Evolutionary conservation across 2,329 filamentous ascomycete genomes (phyloP), one percentile per base, ranked within the genome.

Genomic region (Helotiales sp.): DNA sequence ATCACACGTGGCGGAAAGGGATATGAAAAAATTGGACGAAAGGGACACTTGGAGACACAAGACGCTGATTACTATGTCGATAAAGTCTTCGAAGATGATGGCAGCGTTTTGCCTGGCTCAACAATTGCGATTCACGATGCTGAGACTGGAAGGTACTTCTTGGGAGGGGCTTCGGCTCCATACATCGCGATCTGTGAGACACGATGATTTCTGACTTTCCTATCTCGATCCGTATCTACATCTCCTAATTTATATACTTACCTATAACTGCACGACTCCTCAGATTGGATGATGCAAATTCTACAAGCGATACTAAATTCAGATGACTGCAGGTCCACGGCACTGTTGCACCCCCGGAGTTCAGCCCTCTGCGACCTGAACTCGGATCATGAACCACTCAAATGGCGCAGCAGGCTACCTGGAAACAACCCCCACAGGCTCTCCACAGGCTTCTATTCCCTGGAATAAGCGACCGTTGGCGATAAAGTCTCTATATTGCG

Each of bases 51-150:
- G 17, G 51, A 38, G 59, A 50, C 19, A 3, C 38, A 52, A 48
- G 64, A 67, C 50, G 55, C 47, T 5, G 57, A 65, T 12, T 67
- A 62, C 48, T 38, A 60, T 13, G 61, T 70, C 34, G 60, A 64
- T n/a, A 74, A 71, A 31, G 38, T 72, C 22, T 60, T 74, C 13
- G 73, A 75, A 50, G 73, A 75, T 61, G 66, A 71, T 34, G 70
- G 65, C 1, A 68, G 63, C 52, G 55, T 64, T 2, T 54, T 71
- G 27, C 63, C 63, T 7, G 64, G 61, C 15, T 60, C 67, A 2
- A 71, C 70, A 1, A 57, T 64, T 33, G 69, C 57, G 3, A 62
- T 73, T 13, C 69, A 72, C 56, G 71, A 74, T 67, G 60, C 61
- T 2, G 53, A 61, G 57, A 71, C 66, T 1, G 71, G 69, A n/a